Conservation (phyloP, 352 stramenopile species). For the Phytophthora crassamura region DNA sequence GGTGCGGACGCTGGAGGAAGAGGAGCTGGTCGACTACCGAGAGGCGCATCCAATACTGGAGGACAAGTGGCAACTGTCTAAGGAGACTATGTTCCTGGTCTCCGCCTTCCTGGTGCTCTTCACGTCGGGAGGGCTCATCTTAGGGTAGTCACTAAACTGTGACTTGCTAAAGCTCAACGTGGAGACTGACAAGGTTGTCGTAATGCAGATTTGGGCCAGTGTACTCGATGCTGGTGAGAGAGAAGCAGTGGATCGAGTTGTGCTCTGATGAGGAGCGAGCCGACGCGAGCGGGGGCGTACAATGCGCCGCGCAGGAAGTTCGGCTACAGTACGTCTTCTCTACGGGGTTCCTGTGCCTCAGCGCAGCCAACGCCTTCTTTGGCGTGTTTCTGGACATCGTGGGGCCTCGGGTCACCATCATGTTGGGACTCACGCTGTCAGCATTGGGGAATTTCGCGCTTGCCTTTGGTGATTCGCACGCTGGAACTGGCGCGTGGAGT, state of each 20-base stretch:
- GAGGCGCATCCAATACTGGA: not conserved
- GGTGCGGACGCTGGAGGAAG: slow-evolving; percentile 17
- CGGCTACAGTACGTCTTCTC: slow-evolving; percentile 82
- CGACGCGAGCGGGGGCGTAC: not conserved
- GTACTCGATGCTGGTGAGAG: slow-evolving; percentile 70
- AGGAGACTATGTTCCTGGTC: slow-evolving; percentile 70
- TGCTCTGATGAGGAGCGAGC: slow-evolving; percentile 32
- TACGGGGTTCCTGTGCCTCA: slow-evolving; percentile 81
- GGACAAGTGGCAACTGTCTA: slow-evolving; percentile 44
- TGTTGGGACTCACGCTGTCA: slow-evolving; percentile 59
- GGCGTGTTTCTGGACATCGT: slow-evolving; percentile 76
- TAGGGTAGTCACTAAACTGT: slow-evolving; percentile 40
- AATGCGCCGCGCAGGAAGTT: slow-evolving; percentile 73
- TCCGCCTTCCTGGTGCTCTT: slow-evolving; percentile 65
- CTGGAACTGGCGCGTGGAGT: slow-evolving; percentile 54
- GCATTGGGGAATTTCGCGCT: slow-evolving; percentile 66
- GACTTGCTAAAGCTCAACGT: slow-evolving; percentile 1
- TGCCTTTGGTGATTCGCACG: slow-evolving; percentile 60
- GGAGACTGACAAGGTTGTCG: not conserved
- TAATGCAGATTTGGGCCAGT: slow-evolving; percentile 67
- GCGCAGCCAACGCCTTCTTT: slow-evolving; percentile 81
- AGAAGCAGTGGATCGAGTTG: slow-evolving; percentile 75
- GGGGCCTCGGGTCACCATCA: slow-evolving; percentile 60
- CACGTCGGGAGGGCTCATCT: slow-evolving; percentile 73
- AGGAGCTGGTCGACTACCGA: slow-evolving; percentile 7